phyloP scores from a whole-genome alignment of 2,329 filamentous ascomycete genomes.

The Rhinocladiella mackenziei region DNA sequence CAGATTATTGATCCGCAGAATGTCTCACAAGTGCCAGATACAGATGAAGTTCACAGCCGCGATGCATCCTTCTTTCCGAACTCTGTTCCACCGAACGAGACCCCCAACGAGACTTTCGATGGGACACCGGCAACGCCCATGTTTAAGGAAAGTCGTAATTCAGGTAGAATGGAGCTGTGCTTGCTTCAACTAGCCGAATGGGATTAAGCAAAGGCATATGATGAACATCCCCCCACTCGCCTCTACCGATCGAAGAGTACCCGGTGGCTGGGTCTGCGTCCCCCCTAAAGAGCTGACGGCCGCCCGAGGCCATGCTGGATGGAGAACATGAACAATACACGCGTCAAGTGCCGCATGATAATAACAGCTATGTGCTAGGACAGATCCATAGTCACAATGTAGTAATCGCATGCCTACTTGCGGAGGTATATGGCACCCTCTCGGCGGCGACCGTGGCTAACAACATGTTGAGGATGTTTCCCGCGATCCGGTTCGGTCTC shows the following conservation, averaged over 20 bases:
- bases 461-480: background rate
- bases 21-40: background rate
- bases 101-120: constrained; percentile 32
- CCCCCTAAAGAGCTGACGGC: constrained; percentile 32
- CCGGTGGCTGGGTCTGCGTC: constrained; percentile 16
- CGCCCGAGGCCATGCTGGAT: constrained; percentile 22
- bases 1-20: background rate
- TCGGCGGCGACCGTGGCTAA: background rate
- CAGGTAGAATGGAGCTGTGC: too few relatives aligned
- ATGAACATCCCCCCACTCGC: too few relatives aligned
- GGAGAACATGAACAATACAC: constrained; percentile 3
- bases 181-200: too few relatives aligned
- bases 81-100: background rate
- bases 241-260: constrained; percentile 6
- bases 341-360: background rate
- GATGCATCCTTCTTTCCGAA: background rate
- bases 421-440: background rate
- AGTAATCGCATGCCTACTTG: background rate
- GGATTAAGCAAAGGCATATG: too few relatives aligned
- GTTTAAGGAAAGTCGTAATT: too few relatives aligned
- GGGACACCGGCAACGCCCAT: too few relatives aligned
- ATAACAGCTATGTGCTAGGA: background rate
- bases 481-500: background rate
- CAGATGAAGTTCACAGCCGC: background rate
- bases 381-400: constrained; percentile 2